Evolutionary conservation across 2,329 filamentous ascomycete genomes (phyloP), one percentile per base, ranked within the genome.

Genomic region (Pyrenochaeta sp.): DNA sequence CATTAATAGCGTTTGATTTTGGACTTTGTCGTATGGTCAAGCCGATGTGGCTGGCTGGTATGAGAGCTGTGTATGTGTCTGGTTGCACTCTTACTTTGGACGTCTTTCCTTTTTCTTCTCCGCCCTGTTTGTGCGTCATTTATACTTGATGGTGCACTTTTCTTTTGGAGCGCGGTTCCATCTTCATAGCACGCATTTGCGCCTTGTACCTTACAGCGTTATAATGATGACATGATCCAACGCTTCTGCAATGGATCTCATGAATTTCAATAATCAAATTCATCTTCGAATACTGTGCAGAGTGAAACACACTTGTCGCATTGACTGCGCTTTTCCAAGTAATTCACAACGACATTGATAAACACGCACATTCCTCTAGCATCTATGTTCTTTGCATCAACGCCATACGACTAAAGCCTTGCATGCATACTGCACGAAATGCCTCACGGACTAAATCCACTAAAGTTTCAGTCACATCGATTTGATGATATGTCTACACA

Each of bases 1-100:
- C 64, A 67, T 29, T 30, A 15, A n/a, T 18, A 23, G 40, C 39
- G 23, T 46, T 46, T 27, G 27, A 23, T 48, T 55, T 47, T 7
- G 17, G 17, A 21, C n/a, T 15, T 15, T 5, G n/a, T 11, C 6
- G 9, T 17, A 36, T 7, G n/a, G 15, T 17, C 9, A 3, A 12
- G 15, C 14, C 18, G 7, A n/a, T 10, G 15, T 37, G n/a, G 7
- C 45, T 51, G 29, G 18, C 37, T 23, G 30, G 9, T 33, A 42
- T 15, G 35, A 43, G 37, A 9, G 18, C n/a, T 30, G 21, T n/a
- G 40, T 42, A 31, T 23, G 40, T 6, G 14, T 31, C 17, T 30
- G 10, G 20, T 10, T 15, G 41, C 23, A 33, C 33, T 47, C 5
- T 31, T 17, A 31, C 32, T 10, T 21, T 32, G 10, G 29, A 48